Evolutionary conservation across 768 basidiomycete genomes (phyloP).

Genomic region (Rhodotorula graminis): DNA sequence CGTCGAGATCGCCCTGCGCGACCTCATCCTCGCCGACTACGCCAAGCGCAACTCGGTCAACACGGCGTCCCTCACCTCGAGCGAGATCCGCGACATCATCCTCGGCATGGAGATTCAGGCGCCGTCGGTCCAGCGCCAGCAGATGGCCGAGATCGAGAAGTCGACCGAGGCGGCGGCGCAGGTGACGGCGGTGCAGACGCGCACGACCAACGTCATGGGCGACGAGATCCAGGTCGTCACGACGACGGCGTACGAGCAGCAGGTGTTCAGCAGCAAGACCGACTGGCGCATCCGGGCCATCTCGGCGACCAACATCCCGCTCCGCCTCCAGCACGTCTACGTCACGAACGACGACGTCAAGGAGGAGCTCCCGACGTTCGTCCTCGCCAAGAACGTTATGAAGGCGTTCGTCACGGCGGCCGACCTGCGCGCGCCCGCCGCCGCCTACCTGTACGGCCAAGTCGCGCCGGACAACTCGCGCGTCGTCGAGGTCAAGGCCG

Average conservation of each 20-base stretch:
- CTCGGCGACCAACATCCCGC: conserved; percentile 88
- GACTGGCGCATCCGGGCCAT: conserved; percentile 99
- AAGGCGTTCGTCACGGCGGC: conserved; percentile 87
- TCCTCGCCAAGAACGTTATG: conserved; percentile 93
- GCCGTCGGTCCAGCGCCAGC: conserved; percentile 86
- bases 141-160: conserved; percentile 99
- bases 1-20: conserved; percentile 97
- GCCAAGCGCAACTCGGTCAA: conserved; percentile 97
- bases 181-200: conserved; percentile 94
- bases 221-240: conserved; percentile 93
- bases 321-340: conserved; percentile 96
- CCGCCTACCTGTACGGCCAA: conserved; percentile 81
- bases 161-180: conserved; percentile 88
- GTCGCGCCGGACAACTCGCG: conserved; percentile 88
- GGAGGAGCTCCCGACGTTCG: conserved; percentile 93
- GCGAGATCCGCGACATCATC: conserved; percentile 96
- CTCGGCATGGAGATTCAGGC: conserved; percentile 97
- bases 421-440: conserved; percentile 93
- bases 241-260: conserved; percentile 96
- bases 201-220: conserved; percentile 95
- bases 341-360: conserved; percentile 99
- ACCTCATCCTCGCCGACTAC: conserved; percentile 88
- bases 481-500: conserved; percentile 96
- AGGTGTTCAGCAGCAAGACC: conserved; percentile 98
- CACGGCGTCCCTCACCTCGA: conserved; percentile 91